These are phyloP conservation scores for Fusarium verticillioides DNA, from an alignment of 2,329 filamentous ascomycete species.

Conservation along the genomic window DNA sequence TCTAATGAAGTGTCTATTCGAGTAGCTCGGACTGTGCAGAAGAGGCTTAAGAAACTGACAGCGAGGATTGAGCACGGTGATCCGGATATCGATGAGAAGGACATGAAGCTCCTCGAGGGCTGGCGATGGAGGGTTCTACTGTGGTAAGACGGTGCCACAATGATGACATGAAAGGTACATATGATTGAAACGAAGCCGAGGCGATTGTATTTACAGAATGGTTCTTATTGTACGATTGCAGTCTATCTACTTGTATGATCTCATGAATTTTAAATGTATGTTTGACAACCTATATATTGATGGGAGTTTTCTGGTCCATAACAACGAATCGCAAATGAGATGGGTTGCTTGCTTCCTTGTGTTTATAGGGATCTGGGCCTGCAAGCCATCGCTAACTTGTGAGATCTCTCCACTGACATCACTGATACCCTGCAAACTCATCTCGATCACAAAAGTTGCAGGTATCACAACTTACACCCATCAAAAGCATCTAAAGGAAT, in stretches of 20 bases:
- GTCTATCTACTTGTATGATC: slow-evolving; percentile 9
- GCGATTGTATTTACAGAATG: slow-evolving; percentile 32
- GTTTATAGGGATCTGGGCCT: not conserved
- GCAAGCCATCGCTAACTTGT: slow-evolving; percentile 4
- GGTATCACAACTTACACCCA: slow-evolving; percentile 1
- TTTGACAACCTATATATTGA: not conserved
- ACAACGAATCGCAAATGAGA: not conserved
- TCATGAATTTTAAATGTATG: not conserved
- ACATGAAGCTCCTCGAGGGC: slow-evolving; percentile 61
- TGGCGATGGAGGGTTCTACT: slow-evolving; percentile 68
- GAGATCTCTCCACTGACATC: not conserved
- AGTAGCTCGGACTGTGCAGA: slow-evolving; percentile 63
- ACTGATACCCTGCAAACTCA: not conserved
- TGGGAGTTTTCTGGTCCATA: not conserved
- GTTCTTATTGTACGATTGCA: slow-evolving; percentile 3
- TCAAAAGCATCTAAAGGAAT: not conserved
- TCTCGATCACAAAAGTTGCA: not conserved
- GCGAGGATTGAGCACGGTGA: slow-evolving; percentile 61
- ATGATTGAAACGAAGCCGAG: slow-evolving; percentile 47
- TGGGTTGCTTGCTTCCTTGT: not conserved
- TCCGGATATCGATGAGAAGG: slow-evolving; percentile 58
- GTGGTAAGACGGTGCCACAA: slow-evolving; percentile 49
- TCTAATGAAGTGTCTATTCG: slow-evolving; percentile 67
- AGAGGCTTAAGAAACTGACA: slow-evolving; percentile 60
- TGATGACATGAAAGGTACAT: slow-evolving; percentile 24